Conservation (phyloP, 768 basidiomycete species). For the Trametes meyenii region DNA sequence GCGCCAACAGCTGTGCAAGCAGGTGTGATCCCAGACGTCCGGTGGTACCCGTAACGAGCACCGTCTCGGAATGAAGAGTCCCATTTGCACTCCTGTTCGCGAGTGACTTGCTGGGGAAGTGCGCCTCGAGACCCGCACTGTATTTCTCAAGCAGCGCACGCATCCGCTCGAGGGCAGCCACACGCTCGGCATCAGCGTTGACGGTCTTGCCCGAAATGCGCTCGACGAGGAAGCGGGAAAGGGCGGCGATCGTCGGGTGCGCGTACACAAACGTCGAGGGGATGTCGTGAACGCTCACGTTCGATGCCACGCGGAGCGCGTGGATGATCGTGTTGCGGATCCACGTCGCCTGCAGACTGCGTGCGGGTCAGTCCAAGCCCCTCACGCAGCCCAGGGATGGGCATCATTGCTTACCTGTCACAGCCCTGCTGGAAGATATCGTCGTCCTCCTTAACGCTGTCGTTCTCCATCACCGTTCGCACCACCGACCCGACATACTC, state of each 20-base stretch:
- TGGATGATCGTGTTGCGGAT: conserved; percentile 32
- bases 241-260: conserved; percentile 25
- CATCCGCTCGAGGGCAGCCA: conserved; percentile 20
- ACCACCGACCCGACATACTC: conserved; percentile 40
- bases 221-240: conserved; percentile 11
- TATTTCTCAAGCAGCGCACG: conserved; percentile 25
- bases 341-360: conserved; percentile 30
- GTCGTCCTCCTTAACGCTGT: conserved; percentile 35
- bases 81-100: conserved; percentile 10
- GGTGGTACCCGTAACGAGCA: conserved; percentile 38
- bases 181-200: conserved; percentile 4
- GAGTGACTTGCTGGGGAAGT: conserved; percentile 6
- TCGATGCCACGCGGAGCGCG: conserved; percentile 24
- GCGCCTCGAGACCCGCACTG: conserved; percentile 11
- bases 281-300: conserved; percentile 14
- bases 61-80: conserved; percentile 19
- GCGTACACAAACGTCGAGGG: conserved; percentile 28
- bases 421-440: conserved; percentile 46
- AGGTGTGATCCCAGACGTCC: conserved; percentile 35
- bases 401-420: conserved; percentile 43
- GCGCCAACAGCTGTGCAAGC: conserved; percentile 28
- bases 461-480: conserved; percentile 34
- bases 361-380: background rate
- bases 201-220: conserved; percentile 11
- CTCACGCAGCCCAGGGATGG: no score